Evolutionary conservation across 2,329 filamentous ascomycete species (phyloP).

Genomic region (Aspergillus piperis): DNA sequence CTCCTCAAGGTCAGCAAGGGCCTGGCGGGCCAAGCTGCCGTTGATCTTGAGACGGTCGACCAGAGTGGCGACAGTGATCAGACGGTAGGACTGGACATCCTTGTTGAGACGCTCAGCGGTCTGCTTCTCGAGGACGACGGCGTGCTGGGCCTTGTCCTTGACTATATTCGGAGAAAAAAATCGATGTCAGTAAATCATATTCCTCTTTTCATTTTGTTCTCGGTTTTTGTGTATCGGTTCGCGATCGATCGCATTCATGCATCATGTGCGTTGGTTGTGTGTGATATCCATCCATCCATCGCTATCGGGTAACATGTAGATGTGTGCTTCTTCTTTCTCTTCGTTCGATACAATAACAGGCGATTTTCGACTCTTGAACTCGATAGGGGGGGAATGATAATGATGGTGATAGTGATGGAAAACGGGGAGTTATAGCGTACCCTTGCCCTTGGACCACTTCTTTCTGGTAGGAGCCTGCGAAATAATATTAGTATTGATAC

Average conservation of each 20-base stretch:
- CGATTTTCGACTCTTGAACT: conserved; percentile 15
- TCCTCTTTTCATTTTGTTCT: not conserved
- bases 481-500: conserved; percentile 37
- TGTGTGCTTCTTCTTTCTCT: not conserved
- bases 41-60: conserved; percentile 99
- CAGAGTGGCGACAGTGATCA: conserved; percentile 96
- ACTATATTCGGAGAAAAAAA: conserved; percentile 59
- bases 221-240: not conserved
- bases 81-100: conserved; percentile 99
- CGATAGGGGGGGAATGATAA: conserved; percentile 2
- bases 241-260: not conserved
- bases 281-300: not conserved
- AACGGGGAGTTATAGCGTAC: conserved; percentile 41
- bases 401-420: conserved; percentile 7
- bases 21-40: conserved; percentile 89
- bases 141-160: conserved; percentile 99
- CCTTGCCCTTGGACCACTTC: conserved; percentile 61
- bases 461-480: conserved; percentile 57
- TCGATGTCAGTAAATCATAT: conserved; percentile 10
- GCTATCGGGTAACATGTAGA: not conserved
- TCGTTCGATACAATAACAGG: not conserved
- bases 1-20: conserved; percentile 91
- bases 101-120: conserved; percentile 99
- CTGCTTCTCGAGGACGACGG: conserved; percentile 95
- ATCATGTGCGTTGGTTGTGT: not conserved